Base-by-base conservation (phyloP, 148 eudicot genomes). In the Drosera capensis region DNA sequence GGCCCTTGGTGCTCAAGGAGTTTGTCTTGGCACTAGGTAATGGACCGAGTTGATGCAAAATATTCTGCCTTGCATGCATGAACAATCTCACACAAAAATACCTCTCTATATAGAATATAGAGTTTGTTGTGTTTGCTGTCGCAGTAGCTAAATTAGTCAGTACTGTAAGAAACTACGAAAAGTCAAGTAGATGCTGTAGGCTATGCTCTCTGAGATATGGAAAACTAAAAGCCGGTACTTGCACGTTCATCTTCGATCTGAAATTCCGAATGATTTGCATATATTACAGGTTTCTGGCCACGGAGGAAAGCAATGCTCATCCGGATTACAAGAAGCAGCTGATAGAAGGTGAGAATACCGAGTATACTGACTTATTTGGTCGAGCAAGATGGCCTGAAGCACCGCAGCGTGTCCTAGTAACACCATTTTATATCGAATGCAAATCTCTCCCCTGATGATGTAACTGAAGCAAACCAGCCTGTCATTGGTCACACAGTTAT, bases 331-430 rank as follows among this genome's bases (percentile, higher is more conserved):
- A 88, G 71, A 65, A 35, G 69, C 80, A 78, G 63, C 51, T 88
- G 65, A 46, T 88, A 14, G 95, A 88, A 62, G 52, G 43, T 31
- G 60, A 77, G 19, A n/a, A 67, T 56, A 80, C 95, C 1, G 84
- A 78, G 65, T 79, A 88, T 52, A 88, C 95, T 0, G 50, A 71
- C 30, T 55, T 88, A 38, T 88, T 73, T 70, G 94, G 94, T 1
- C 97, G 94, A 25, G 95, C 97, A 23, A 71, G 97, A 68, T 88
- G 97, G 97, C 97, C 97, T 1, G 68, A 58, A 20, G 97, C 97
- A 57, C 95, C 93, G 0, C 95, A 83, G 0, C 97, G 95, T 46
- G 93, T 67, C 43, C 57, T 88, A 19, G 35, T 40, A 25, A 88
- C 94, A 25, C 86, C 94, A 21, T 88, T 88, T 64, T 80, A 77